These are phyloP conservation scores for Aphanocladium album DNA, from an alignment of 2,329 filamentous ascomycete genomes.

Conservation along the genomic window DNA sequence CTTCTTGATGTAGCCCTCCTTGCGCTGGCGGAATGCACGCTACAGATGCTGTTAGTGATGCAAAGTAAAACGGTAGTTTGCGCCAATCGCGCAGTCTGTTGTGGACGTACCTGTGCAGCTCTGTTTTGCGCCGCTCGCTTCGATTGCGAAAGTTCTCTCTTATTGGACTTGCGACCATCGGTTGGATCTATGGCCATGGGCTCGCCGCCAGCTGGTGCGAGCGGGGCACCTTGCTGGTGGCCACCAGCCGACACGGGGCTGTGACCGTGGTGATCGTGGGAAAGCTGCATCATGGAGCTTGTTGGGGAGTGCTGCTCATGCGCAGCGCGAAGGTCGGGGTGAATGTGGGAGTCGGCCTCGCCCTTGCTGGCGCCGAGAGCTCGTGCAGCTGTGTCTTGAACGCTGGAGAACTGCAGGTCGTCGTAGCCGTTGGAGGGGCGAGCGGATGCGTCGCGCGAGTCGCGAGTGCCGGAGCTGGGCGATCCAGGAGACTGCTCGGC, in stretches of 20 bases:
- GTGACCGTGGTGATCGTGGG: constrained; percentile 27
- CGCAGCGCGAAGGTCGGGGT: constrained; percentile 41
- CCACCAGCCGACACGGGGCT: constrained; percentile 25
- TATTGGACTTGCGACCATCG: constrained; percentile 54
- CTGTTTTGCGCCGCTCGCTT: constrained; percentile 96
- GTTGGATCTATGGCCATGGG: constrained; percentile 15
- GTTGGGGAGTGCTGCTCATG: constrained; percentile 20
- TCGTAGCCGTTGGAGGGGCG: constrained; percentile 43
- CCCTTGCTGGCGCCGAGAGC: constrained; percentile 27
- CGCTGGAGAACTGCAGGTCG: constrained; percentile 28
- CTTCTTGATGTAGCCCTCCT: constrained; percentile 97
- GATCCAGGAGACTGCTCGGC: constrained; percentile 22
- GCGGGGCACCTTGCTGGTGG: constrained; percentile 15
- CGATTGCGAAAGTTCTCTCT: constrained; percentile 87
- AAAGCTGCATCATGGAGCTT: constrained; percentile 33
- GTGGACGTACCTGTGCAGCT: constrained; percentile 76
- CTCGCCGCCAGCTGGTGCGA: constrained; percentile 19
- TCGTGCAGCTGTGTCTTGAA: constrained; percentile 29
- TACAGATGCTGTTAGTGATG: constrained; percentile 32
- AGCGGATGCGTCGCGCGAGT: constrained; percentile 15
- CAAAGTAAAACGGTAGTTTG: too few relatives aligned
- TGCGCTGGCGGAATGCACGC: constrained; percentile 95
- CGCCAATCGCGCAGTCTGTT: too few relatives aligned
- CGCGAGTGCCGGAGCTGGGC: constrained; percentile 1
- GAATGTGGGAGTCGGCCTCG: constrained; percentile 42